Conservation (phyloP, 2,329 filamentous ascomycete species). For the Endoconidiophora laricicola region DNA sequence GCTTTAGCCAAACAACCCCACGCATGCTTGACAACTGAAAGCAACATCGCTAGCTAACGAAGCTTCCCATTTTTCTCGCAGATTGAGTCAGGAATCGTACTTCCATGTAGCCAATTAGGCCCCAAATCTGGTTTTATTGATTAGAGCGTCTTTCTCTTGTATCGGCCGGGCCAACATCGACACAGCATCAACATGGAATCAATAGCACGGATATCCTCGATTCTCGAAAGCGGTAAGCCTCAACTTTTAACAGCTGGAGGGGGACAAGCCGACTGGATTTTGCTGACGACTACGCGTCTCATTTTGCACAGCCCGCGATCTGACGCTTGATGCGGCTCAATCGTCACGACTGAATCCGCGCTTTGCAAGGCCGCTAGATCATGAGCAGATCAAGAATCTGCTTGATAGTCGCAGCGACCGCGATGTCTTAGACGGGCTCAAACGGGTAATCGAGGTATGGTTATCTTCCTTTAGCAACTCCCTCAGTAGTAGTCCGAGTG, state of each 20-base stretch:
- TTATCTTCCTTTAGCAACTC: background rate
- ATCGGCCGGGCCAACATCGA: background rate
- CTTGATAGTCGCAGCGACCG: conserved; percentile 86
- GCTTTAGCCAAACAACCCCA: background rate
- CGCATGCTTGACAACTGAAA: background rate
- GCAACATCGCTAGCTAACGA: background rate
- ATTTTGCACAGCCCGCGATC: conserved; percentile 57
- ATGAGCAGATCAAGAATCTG: conserved; percentile 81
- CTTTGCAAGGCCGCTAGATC: conserved; percentile 49
- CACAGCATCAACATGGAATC: conserved; percentile 57
- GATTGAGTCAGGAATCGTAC: background rate
- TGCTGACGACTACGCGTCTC: background rate
- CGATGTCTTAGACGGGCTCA: conserved; percentile 81
- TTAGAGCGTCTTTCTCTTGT: background rate
- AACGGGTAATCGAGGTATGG: conserved; percentile 70
- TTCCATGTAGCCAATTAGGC: background rate
- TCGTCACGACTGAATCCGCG: conserved; percentile 55
- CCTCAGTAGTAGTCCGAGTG: background rate
- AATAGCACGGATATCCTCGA: conserved; percentile 78
- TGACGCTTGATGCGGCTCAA: conserved; percentile 92
- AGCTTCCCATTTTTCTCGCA: no score
- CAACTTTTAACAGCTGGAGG: background rate
- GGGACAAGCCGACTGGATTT: background rate
- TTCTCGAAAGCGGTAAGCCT: conserved; percentile 77
- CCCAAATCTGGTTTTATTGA: background rate